Evolutionary conservation across 2,329 filamentous ascomycete genomes (phyloP), one percentile per base, ranked within the genome.

Genomic region (Lizonia empirigonia): DNA sequence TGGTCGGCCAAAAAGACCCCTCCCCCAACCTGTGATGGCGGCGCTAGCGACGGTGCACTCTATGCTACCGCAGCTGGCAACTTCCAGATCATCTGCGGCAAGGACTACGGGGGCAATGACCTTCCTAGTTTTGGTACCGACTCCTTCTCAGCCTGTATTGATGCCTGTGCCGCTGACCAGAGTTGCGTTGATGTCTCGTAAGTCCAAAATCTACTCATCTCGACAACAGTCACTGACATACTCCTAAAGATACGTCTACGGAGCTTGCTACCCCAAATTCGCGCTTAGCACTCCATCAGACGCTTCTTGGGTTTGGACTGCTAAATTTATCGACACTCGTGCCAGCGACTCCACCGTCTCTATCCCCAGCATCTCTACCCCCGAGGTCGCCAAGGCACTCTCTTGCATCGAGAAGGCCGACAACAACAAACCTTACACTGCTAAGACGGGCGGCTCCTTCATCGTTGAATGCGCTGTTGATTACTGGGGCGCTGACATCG

Each of bases 1-100:
- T 45, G 41, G 41, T 27, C 41, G 23, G 41, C 41, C 22, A 37
- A 29, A 23, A 45, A 45, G 33, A 45, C 19, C 8, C 33, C 41
- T 10, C 10, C 30, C 6, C 41, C 33, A 3, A 36, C 32, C 13
- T 45, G 41, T 22, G 18, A 36, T 18, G 34, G 34, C 34, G 13
- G 13, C 10, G 13, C 7, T 6, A 16, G 18, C 16, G 18, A 36
- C 15, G 34, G 18, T 22, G 34, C n/a, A 4, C 8, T 22, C 7
- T 36, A 36, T 16, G 4, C 7, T 12, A 19, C 34, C 19, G 6
- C 34, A 18, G 7, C 7, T 13, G 34, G 34, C 18, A 18, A 8
- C 10, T 36, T 36, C 34, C n/a, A 36, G 34, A 22, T 22, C 15
- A 22, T 36, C 15, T 36, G 34, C 19, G 18, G 34, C 13, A 36